Conservation (phyloP, 139 green algal genomes). For the Asterochloris sp. region DNA sequence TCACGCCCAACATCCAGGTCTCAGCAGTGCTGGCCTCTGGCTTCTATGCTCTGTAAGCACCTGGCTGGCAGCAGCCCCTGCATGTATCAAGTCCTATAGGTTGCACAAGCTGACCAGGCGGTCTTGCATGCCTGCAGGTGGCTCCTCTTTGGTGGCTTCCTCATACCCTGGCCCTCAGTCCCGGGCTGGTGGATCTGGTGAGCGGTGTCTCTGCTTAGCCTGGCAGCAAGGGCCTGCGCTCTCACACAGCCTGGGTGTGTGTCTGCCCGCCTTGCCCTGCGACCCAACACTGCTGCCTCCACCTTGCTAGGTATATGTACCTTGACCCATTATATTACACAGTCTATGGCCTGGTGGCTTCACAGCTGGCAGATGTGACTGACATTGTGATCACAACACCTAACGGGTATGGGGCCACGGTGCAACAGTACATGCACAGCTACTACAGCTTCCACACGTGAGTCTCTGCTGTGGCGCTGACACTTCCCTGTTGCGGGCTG, state of each 20-base stretch:
- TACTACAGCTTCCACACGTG: background rate
- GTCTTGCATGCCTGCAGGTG: background rate
- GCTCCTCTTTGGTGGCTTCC: slow-evolving; percentile 20
- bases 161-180: slow-evolving; percentile 7
- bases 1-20: slow-evolving; percentile 23
- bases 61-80: background rate
- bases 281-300: background rate
- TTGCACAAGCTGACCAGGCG: background rate
- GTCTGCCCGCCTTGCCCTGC: background rate
- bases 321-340: slow-evolving; percentile 9
- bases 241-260: background rate
- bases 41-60: slow-evolving; percentile 11
- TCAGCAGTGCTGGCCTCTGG: slow-evolving; percentile 16
- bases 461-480: no score
- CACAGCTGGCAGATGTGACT: slow-evolving; percentile 3
- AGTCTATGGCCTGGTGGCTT: slow-evolving; percentile 9
- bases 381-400: background rate
- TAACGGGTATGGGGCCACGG: background rate
- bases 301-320: slow-evolving; percentile 1
- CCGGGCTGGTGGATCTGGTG: slow-evolving; percentile 18
- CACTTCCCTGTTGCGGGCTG: no score
- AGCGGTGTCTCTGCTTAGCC: background rate
- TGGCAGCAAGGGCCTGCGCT: no score
- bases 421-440: background rate
- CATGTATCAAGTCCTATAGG: background rate